A percentile compares a stretch with the other conserved stretches of the same genome.
phyloP scores from a whole-genome alignment of 805 yeast species.

The Lipomyces yamanashiensis region DNA sequence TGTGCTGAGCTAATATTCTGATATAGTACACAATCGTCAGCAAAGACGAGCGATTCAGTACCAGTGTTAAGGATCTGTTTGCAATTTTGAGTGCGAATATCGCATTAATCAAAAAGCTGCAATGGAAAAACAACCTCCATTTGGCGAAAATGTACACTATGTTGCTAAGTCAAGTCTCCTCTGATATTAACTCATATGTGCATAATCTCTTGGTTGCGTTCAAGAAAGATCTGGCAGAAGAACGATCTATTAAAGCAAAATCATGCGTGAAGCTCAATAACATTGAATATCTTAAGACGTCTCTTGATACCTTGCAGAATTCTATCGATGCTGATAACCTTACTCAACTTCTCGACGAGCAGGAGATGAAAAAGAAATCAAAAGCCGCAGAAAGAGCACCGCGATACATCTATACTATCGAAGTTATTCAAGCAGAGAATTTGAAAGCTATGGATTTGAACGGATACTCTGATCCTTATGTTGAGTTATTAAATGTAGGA shows the following conservation, averaged over 20 bases:
- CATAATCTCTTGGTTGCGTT: conserved; percentile 39
- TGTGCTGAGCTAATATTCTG: not conserved
- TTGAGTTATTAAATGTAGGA: conserved; percentile 63
- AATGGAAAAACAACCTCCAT: conserved; percentile 71
- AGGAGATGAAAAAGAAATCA: conserved; percentile 10
- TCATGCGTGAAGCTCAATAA: conserved; percentile 51
- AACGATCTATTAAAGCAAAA: not conserved
- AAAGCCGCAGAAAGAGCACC: not conserved
- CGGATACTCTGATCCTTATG: conserved; percentile 59
- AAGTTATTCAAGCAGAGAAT: conserved; percentile 67
- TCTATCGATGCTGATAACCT: conserved; percentile 62
- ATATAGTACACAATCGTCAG: not conserved
- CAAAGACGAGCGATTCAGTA: conserved; percentile 48
- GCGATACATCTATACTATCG: conserved; percentile 65
- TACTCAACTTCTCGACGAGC: conserved; percentile 49
- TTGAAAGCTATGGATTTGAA: conserved; percentile 54
- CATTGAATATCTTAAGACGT: conserved; percentile 48
- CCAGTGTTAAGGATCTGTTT: conserved; percentile 71
- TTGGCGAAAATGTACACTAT: conserved; percentile 64
- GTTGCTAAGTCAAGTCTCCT: conserved; percentile 66
- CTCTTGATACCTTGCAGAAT: conserved; percentile 56
- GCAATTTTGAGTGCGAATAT: conserved; percentile 63
- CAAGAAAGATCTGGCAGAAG: conserved; percentile 34
- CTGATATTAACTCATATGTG: conserved; percentile 58
- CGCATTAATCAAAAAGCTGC: conserved; percentile 58